These are phyloP conservation scores for Westerdykella ornata DNA, from an alignment of 2,329 filamentous ascomycete species.

Conservation along the genomic window DNA sequence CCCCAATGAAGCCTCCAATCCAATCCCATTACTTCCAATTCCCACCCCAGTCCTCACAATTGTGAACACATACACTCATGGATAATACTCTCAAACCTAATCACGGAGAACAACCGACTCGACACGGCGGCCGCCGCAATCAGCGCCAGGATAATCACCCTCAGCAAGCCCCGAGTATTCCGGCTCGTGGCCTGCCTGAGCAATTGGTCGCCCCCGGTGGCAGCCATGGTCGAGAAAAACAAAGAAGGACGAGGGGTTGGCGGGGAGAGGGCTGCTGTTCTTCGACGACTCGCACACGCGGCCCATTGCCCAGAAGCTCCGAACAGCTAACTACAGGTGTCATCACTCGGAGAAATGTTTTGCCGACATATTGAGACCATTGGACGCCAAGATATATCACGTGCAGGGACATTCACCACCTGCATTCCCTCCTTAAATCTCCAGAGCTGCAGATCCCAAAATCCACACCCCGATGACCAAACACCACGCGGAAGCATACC, in stretches of 20 bases:
- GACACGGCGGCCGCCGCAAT: constrained; percentile 89
- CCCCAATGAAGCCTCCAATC: background rate
- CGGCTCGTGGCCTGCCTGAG: constrained; percentile 71
- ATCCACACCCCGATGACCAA: too few species aligned
- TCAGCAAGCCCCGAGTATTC: constrained; percentile 77
- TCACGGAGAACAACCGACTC: constrained; percentile 95
- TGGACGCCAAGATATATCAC: background rate
- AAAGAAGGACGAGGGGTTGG: background rate
- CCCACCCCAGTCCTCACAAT: too few species aligned
- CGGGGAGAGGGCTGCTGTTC: constrained; percentile 21
- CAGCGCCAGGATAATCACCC: constrained; percentile 80
- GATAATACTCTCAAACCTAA: constrained; percentile 98
- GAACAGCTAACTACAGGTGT: constrained; percentile 21
- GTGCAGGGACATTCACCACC: too few species aligned
- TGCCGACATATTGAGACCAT: constrained; percentile 1
- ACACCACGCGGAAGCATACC: too few species aligned
- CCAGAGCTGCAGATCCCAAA: too few species aligned
- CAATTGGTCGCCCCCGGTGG: constrained; percentile 44
- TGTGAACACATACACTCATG: constrained; percentile 77
- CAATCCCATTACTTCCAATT: too few species aligned
- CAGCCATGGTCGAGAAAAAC: constrained; percentile 30
- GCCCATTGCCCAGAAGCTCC: constrained; percentile 25
- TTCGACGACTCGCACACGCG: constrained; percentile 30
- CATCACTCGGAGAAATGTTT: constrained; percentile 15
- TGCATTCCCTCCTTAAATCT: too few species aligned